phyloP scores from a whole-genome alignment of 179 eudicot genomes.

The Pouteria campechiana region DNA sequence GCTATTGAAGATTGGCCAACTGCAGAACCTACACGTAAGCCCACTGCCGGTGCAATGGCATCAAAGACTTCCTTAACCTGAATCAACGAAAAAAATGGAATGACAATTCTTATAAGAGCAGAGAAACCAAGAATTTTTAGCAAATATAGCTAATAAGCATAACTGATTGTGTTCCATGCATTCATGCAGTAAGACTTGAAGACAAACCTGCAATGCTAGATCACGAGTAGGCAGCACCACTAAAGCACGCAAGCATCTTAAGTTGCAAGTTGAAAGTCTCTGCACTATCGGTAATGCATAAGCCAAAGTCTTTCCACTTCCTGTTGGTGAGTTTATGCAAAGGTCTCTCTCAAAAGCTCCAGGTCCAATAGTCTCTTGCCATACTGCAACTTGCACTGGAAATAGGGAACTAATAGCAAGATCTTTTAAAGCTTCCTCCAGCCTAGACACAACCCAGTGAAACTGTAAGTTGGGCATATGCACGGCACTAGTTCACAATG shows the following conservation, averaged over 20 bases:
- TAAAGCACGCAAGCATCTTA: slow-evolving; percentile 77
- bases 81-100: slow-evolving; percentile 5
- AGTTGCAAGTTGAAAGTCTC: slow-evolving; percentile 45
- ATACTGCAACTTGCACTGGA: slow-evolving; percentile 92
- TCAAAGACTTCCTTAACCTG: slow-evolving; percentile 90
- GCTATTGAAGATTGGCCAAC: slow-evolving; percentile 94
- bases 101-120: too few species aligned
- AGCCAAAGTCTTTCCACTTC: slow-evolving; percentile 92
- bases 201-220: slow-evolving; percentile 77
- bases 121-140: too few species aligned
- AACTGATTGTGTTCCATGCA: too few species aligned
- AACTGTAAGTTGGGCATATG: not conserved
- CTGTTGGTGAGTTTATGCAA: slow-evolving; percentile 92
- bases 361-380: slow-evolving; percentile 97
- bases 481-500: not conserved
- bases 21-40: slow-evolving; percentile 90
- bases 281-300: slow-evolving; percentile 91
- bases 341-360: slow-evolving; percentile 89
- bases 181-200: too few species aligned
- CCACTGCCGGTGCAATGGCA: slow-evolving; percentile 85
- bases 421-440: slow-evolving; percentile 52
- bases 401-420: slow-evolving; percentile 64
- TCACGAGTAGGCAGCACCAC: slow-evolving; percentile 97
- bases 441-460: slow-evolving; percentile 31
- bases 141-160: too few species aligned